Evolutionary conservation across 2,329 filamentous ascomycete genomes (phyloP), one percentile per base, ranked within the genome.

Genomic region (Diaporthe amygdali): DNA sequence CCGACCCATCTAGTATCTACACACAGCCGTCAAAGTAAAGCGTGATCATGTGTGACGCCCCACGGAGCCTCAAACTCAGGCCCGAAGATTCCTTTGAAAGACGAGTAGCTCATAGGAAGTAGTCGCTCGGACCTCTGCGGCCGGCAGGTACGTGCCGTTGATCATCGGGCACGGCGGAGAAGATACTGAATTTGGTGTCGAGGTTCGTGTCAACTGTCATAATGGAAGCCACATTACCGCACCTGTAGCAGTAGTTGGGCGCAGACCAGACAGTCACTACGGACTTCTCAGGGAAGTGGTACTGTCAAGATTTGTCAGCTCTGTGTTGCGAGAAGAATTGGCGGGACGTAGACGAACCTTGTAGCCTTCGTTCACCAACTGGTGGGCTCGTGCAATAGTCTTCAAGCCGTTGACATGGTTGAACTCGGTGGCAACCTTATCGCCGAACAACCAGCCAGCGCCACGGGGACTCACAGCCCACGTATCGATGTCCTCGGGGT

Each of bases 201-300:
- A 98, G 87, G 77, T 96, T 93, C 77, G 93, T 92, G 75, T 93
- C 91, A 34, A 98, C 91, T 66, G 95, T 95, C 92, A 97, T 97
- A 80, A 98, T 97, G 79, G 95, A 98, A 9, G 96, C 96, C 80
- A 98, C 91, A 78, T 99, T 99, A 46, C 96, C 96, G 81, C 96
- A 99, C 68, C 95, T 89, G 81, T 97, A 97, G 81, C 94, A 97
- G 82, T 96, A 96, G 80, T 97, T 99, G 5, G 96, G 96, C 4
- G 96, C 96, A 72, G 95, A 98, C 96, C 96, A 99, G 27, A 99
- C 96, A 0, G 96, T 99, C 22, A 97, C 95, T 51, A 98, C 95
- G 15, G 97, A 97, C 83, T 96, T 96, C 81, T 97, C 94, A 68
- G 93, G 89, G 83, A 98, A 98, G 80, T 98, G 96, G 81, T 97